phyloP scores from a whole-genome alignment of 139 green algal genomes.

The Tetraselmis chui region DNA sequence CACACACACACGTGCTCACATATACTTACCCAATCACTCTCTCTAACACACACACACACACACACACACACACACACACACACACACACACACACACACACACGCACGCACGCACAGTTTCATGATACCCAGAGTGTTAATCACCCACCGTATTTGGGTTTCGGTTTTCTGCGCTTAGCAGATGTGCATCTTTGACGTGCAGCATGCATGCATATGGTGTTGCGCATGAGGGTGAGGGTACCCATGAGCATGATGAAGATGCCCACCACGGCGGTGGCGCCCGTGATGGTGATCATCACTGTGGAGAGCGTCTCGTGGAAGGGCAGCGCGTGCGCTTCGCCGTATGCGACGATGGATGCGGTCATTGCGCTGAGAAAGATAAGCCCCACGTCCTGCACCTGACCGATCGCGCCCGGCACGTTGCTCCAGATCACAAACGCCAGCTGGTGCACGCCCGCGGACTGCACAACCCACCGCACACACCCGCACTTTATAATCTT shows the following conservation, averaged over 20 bases:
- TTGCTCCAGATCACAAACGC: conserved; percentile 42
- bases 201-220: no score
- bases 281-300: conserved; percentile 46
- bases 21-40: no score
- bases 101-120: no score
- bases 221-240: conserved; percentile 15
- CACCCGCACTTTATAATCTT: no score
- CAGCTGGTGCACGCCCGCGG: conserved; percentile 57
- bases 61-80: no score
- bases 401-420: conserved; percentile 68
- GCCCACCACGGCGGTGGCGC: conserved; percentile 56
- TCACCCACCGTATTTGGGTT: no score
- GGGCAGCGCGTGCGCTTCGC: not conserved
- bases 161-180: no score
- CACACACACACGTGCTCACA: no score
- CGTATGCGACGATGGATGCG: conserved; percentile 33
- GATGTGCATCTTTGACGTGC: no score
- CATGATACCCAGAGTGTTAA: no score
- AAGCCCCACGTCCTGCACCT: conserved; percentile 60
- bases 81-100: no score
- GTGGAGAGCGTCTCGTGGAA: conserved; percentile 39
- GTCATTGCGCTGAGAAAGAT: conserved; percentile 76
- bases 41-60: no score
- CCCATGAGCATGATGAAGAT: conserved; percentile 56
- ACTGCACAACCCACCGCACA: conserved; percentile 55